These are phyloP conservation scores for Telfairia occidentalis DNA, from an alignment of 331 rosid species.

Conservation along the genomic window DNA sequence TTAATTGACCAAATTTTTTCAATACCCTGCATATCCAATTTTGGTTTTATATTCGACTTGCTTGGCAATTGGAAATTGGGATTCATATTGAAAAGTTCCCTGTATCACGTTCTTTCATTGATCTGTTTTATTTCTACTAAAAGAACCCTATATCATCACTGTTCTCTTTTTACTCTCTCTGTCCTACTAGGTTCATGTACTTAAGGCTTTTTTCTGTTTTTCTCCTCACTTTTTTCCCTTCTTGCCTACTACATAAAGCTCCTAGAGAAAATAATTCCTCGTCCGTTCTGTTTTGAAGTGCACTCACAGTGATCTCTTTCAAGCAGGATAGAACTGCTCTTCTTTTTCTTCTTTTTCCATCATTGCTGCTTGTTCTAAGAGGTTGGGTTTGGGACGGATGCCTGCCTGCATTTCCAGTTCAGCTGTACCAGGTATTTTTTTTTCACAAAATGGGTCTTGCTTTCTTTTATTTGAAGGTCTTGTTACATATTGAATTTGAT, in stretches of 20 bases:
- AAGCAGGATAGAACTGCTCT: slow-evolving; percentile 92
- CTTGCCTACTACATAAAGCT: neutral
- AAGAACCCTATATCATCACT: neutral
- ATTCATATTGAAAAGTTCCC: neutral
- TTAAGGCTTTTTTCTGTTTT: neutral
- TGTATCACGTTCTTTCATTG: neutral
- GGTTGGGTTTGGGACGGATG: slow-evolving; percentile 95
- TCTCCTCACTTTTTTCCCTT: neutral
- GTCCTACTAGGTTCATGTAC: neutral
- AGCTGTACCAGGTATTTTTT: slow-evolving; percentile 71
- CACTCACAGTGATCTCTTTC: slow-evolving; percentile 14
- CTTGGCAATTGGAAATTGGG: neutral
- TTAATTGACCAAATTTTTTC: neutral
- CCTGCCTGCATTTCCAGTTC: slow-evolving; percentile 91
- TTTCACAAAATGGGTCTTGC: neutral
- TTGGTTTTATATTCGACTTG: neutral
- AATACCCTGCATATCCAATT: neutral
- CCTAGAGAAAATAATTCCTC: neutral
- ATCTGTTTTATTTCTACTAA: neutral
- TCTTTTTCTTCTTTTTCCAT: slow-evolving; percentile 81
- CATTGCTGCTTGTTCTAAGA: slow-evolving; percentile 58
- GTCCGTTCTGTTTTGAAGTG: neutral
- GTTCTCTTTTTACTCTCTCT: neutral
- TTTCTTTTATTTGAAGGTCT: neutral
- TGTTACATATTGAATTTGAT: neutral